Percentiles rank a stretch among this genome's conserved stretches.
These are phyloP conservation scores for Nasturtium officinale DNA, from an alignment of 345 rosid genomes.

Conservation along the genomic window DNA sequence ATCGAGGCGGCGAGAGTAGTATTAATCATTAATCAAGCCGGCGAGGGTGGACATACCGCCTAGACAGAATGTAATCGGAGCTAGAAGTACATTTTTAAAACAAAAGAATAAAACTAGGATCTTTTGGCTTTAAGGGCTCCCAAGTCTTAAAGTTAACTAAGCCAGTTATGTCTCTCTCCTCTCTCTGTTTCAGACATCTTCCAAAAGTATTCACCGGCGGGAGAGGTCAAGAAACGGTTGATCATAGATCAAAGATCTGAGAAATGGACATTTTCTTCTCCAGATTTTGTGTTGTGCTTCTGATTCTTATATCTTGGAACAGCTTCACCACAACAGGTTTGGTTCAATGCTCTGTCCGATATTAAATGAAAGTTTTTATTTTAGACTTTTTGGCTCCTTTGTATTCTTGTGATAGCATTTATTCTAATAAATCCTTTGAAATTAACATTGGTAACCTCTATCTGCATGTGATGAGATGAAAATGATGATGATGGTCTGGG, in stretches of 20 bases:
- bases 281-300: conserved; percentile 42
- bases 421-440: not conserved
- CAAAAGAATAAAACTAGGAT: no score
- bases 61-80: no score
- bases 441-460: not conserved
- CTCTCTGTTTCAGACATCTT: conserved; percentile 7
- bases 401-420: conserved; percentile 19
- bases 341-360: not conserved
- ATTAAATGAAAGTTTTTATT: not conserved
- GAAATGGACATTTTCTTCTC: conserved; percentile 48
- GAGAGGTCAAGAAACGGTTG: conserved; percentile 25
- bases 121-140: conserved; percentile 34
- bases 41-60: no score
- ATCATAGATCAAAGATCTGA: conserved; percentile 10
- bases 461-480: not conserved
- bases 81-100: no score
- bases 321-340: conserved; percentile 60
- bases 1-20: no score
- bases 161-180: conserved; percentile 8
- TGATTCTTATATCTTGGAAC: conserved; percentile 48
- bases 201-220: conserved; percentile 38
- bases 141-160: conserved; percentile 27
- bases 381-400: conserved; percentile 12
- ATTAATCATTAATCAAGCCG: no score
- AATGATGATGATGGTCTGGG: not conserved